Conservation (phyloP, 257 asterid genomes). For the Scutellaria minor region DNA sequence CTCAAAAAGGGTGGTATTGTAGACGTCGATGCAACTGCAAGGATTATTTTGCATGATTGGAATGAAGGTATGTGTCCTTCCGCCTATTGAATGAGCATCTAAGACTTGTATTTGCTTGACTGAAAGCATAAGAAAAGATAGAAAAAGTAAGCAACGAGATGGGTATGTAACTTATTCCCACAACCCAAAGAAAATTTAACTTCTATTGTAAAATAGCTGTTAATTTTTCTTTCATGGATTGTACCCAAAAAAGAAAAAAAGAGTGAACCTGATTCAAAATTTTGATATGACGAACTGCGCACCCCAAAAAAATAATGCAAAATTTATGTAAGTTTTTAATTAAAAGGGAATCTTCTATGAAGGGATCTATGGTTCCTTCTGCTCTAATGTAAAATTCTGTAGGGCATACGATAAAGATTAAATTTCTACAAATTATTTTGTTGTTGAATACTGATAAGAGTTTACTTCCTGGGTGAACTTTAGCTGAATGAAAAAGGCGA, state of each 20-base stretch:
- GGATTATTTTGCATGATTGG: constrained; percentile 94
- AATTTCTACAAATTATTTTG: too few species aligned
- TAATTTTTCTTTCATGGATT: not conserved
- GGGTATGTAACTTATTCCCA: not conserved
- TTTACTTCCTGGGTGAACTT: not conserved
- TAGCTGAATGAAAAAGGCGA: not conserved
- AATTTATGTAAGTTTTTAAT: not conserved
- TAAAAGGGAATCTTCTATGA: not conserved
- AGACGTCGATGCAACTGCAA: constrained; percentile 83
- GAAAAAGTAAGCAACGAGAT: not conserved
- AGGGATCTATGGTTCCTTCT: not conserved
- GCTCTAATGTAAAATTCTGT: not conserved
- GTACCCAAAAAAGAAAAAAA: not conserved
- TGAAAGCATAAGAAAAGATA: not conserved
- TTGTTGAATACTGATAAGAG: not conserved
- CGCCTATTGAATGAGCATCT: constrained; percentile 3
- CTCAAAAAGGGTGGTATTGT: constrained; percentile 92
- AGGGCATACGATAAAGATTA: not conserved
- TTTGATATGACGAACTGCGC: not conserved
- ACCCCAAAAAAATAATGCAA: not conserved
- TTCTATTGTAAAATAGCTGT: not conserved
- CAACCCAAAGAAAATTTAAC: not conserved
- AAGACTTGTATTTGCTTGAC: constrained; percentile 11
- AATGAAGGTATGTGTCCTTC: constrained; percentile 68
- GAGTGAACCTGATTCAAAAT: not conserved